Base-by-base conservation (phyloP, 768 basidiomycete species). In the Suillus spraguei region DNA sequence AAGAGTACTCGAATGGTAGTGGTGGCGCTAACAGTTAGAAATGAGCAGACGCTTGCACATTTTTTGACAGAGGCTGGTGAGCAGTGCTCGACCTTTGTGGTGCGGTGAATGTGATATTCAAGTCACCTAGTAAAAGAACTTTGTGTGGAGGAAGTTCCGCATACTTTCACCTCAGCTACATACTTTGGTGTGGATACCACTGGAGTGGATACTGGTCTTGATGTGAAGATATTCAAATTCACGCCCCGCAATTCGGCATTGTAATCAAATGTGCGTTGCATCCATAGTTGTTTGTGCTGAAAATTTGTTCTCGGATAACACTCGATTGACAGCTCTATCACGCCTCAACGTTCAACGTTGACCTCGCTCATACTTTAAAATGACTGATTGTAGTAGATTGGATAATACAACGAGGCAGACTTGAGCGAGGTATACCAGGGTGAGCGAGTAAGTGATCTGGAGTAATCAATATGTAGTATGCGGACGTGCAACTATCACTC, bases 11-110 rank as follows among this genome's bases (percentile, higher is more conserved):
- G 67, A 69, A 59, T 68, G 63, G 70, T 62, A 38, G 9, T 75
- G 60, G 68, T 86, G 41, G 80, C 80, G 13, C 73, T 89, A 33
- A 77, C 76, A 3, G 69, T 86, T 11, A 79, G 91, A 63, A 91
- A 88, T 65, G 76, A 81, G 63, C 71, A 75, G 11, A 92, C 91
- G 0, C 66, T 85, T 53, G 60, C 69, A 11, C 65, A 71, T 47
- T 89, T 92, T 73, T 50, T 82, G 13, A 53, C 71, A 39, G 64
- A 75, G 60, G 75, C 78, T 42, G 66, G 74, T 79, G 72, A 20
- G 67, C 60, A 33, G 17, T 46, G 32, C 54, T 14, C 38, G 2
- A 46, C 14, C 44, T 28, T 35, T 54, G 38, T 55, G 44, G 22
- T 41, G 60, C 28, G 54, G 59, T 24, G 61, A 49, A 64, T 44